Percentiles rank a stretch among this genome's conserved stretches.
Conservation (phyloP, 2,329 filamentous ascomycete species). For the Penicillium sp. region DNA sequence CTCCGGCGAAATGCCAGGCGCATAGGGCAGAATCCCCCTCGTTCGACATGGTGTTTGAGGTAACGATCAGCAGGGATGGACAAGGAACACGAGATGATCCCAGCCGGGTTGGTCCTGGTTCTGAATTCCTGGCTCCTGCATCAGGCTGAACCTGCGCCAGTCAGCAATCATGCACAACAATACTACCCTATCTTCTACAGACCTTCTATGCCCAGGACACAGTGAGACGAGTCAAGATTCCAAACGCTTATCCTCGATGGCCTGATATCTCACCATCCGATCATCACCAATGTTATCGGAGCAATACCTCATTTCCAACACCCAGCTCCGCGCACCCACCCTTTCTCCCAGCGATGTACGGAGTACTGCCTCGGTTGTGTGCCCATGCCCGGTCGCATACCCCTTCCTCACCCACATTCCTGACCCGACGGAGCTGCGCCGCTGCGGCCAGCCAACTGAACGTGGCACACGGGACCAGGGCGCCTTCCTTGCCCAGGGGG, state of each 20-base stretch:
- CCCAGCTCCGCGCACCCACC: background rate
- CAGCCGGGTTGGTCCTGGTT: background rate
- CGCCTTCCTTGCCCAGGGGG: background rate
- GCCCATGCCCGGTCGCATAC: background rate
- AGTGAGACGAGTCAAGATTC: background rate
- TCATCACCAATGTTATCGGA: background rate
- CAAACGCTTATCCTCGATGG: background rate
- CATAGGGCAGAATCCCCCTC: background rate
- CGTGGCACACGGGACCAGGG: background rate
- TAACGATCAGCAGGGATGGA: conserved; percentile 7
- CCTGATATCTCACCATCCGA: background rate
- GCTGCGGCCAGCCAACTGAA: conserved; percentile 1
- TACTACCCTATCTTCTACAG: background rate
- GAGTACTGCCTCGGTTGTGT: background rate
- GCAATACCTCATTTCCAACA: background rate
- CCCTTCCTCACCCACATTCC: background rate
- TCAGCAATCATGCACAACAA: background rate
- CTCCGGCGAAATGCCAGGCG: background rate
- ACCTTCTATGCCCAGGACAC: background rate
- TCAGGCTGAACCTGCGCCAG: background rate
- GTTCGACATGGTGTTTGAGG: background rate
- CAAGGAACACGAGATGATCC: background rate
- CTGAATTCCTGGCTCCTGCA: background rate
- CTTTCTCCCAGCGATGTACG: too few species aligned
- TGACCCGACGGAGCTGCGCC: conserved; percentile 5